phyloP scores from a whole-genome alignment of 306 rosid species.

The Vigna angularis region DNA sequence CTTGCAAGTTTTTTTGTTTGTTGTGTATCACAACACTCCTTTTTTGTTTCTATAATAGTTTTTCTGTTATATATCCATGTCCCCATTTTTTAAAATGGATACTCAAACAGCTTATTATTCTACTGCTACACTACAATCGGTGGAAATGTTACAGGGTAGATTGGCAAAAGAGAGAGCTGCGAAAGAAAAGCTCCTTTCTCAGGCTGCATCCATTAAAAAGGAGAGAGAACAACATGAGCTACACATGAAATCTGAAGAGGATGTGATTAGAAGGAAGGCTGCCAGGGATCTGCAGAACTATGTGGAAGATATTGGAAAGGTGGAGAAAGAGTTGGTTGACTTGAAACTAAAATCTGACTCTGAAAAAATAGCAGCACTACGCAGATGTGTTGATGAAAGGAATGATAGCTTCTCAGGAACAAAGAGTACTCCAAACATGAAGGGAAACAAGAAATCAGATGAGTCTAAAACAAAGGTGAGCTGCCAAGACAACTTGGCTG shows the following conservation, averaged over 20 bases:
- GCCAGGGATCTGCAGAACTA: conserved; percentile 49
- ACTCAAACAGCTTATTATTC: conserved; percentile 14
- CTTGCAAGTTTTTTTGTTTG: background rate
- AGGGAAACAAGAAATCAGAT: conserved; percentile 44
- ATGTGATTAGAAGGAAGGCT: conserved; percentile 55
- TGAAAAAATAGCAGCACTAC: conserved; percentile 58
- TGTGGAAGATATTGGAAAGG: conserved; percentile 54
- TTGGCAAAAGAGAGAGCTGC: conserved; percentile 54
- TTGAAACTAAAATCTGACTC: conserved; percentile 48
- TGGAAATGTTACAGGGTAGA: conserved; percentile 54
- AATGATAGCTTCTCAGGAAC: conserved; percentile 30
- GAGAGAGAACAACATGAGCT: conserved; percentile 56
- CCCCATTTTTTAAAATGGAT: conserved; percentile 37
- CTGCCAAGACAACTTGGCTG: conserved; percentile 22
- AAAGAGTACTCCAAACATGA: conserved; percentile 27
- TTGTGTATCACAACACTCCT: too few species aligned
- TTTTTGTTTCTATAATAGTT: conserved; percentile 14
- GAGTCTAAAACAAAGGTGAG: conserved; percentile 16
- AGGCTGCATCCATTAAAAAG: conserved; percentile 53
- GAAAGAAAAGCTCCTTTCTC: conserved; percentile 58
- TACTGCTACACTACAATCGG: conserved; percentile 20
- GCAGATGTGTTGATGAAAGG: conserved; percentile 45
- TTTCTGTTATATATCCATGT: conserved; percentile 17
- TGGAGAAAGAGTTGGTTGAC: conserved; percentile 55
- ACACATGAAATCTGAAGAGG: conserved; percentile 54